Conservation (phyloP, 2,329 filamentous ascomycete genomes). For the Neopestalotiopsis rosae region DNA sequence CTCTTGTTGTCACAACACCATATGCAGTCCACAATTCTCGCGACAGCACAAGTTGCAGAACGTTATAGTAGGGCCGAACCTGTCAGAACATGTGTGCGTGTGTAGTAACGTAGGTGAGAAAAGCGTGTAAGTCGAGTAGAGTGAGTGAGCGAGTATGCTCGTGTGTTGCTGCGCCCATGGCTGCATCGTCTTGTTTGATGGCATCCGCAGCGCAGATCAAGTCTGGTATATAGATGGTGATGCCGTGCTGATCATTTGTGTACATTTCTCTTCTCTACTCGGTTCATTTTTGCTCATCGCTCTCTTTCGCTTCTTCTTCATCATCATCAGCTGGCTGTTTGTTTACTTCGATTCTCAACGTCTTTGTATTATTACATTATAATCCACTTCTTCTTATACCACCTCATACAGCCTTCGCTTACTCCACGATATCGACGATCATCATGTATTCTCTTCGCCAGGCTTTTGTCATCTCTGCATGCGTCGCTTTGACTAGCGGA, state of each 20-base stretch:
- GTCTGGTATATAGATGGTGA: constrained; percentile 3
- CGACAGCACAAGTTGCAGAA: constrained; percentile 13
- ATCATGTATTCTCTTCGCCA: constrained; percentile 5
- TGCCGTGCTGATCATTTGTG: neutral
- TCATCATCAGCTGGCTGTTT: constrained; percentile 9
- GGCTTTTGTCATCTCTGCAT: constrained; percentile 22
- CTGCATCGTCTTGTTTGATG: neutral
- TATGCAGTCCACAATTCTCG: constrained; percentile 5
- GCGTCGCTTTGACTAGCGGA: constrained; percentile 33
- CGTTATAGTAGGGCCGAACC: constrained; percentile 9
- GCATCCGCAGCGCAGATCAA: neutral
- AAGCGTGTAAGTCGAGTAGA: neutral
- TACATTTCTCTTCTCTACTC: neutral
- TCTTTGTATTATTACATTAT: constrained; percentile 22
- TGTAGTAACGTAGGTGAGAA: neutral
- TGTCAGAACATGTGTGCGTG: neutral
- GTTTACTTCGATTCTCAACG: constrained; percentile 7
- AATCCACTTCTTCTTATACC: neutral
- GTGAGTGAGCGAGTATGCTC: neutral
- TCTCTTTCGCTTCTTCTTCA: neutral
- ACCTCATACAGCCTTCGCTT: neutral
- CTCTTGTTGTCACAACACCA: constrained; percentile 6
- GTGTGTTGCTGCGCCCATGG: neutral
- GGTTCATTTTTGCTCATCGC: constrained; percentile 7
- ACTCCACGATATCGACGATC: neutral